Evolutionary conservation across 2,329 filamentous ascomycete species (phyloP).

Genomic region (Colletotrichum spaethianum): DNA sequence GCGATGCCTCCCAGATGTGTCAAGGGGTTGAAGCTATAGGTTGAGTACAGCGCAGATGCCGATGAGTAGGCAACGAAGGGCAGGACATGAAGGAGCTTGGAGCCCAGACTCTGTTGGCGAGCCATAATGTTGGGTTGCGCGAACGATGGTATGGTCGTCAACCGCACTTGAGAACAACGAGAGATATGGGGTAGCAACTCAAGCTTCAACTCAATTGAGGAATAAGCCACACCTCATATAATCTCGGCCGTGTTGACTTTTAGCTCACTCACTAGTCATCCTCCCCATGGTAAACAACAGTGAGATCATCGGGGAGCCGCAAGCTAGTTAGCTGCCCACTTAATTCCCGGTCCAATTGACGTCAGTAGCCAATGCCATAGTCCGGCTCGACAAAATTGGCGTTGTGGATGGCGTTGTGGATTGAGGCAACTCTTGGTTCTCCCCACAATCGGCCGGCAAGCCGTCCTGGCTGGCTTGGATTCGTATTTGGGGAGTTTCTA

Average conservation of each 20-base stretch:
- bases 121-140: constrained; percentile 12
- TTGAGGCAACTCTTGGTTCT: background rate
- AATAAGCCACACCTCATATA: background rate
- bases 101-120: constrained; percentile 16
- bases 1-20: constrained; percentile 69
- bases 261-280: background rate
- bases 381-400: background rate
- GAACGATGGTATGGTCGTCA: background rate
- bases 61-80: constrained; percentile 30
- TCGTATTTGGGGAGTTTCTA: background rate
- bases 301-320: constrained; percentile 28
- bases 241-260: background rate
- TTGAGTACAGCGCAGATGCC: constrained; percentile 56
- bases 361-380: constrained; percentile 25
- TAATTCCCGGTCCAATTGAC: constrained; percentile 17
- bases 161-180: background rate
- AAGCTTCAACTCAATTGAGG: background rate
- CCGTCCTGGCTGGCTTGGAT: constrained; percentile 4
- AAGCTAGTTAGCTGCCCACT: constrained; percentile 11
- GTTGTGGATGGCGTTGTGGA: background rate
- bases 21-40: constrained; percentile 67
- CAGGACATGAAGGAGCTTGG: constrained; percentile 21
- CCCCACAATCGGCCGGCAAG: constrained; percentile 5
- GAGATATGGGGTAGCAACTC: background rate
- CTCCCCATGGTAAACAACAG: background rate